phyloP scores from a whole-genome alignment of 2,329 filamentous ascomycete genomes.

The Fusarium sp. region DNA sequence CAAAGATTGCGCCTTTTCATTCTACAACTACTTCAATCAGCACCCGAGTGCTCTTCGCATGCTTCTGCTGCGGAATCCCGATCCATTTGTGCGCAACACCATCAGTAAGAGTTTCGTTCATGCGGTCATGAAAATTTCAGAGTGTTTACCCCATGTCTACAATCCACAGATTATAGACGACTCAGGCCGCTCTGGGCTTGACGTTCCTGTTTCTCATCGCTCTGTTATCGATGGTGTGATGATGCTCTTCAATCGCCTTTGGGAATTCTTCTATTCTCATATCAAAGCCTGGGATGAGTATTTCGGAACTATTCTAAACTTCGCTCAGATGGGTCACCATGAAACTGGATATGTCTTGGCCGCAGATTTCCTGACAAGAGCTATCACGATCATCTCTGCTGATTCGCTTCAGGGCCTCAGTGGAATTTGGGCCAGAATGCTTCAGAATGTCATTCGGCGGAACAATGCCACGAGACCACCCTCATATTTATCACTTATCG shows the following conservation, averaged over 20 bases:
- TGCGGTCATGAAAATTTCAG: conserved; percentile 67
- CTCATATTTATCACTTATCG: conserved; percentile 67
- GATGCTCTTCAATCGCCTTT: conserved; percentile 67
- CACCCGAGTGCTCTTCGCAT: conserved; percentile 72
- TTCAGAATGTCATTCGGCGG: conserved; percentile 65
- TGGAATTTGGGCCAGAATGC: conserved; percentile 67
- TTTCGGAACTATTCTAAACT: conserved; percentile 77
- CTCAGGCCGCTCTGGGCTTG: conserved; percentile 20
- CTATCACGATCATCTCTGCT: conserved; percentile 72
- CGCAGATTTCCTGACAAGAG: conserved; percentile 69
- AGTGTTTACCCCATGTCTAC: conserved; percentile 62
- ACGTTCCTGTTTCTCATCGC: neutral
- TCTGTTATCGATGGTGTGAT: conserved; percentile 58
- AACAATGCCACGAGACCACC: conserved; percentile 63
- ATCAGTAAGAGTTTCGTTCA: conserved; percentile 65
- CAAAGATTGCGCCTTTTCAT: conserved; percentile 67
- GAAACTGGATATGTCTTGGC: conserved; percentile 72
- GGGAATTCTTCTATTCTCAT: conserved; percentile 71
- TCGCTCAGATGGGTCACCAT: conserved; percentile 71
- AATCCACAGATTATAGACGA: conserved; percentile 41
- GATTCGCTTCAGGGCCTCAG: conserved; percentile 66
- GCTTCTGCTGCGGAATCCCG: conserved; percentile 73
- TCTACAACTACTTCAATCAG: conserved; percentile 71
- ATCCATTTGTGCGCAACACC: conserved; percentile 67
- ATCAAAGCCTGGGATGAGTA: conserved; percentile 81